Percentiles rank a stretch among this genome's conserved stretches.
Evolutionary conservation across 106 monocot genomes (phyloP).

Genomic region (Triglochin maritima): DNA sequence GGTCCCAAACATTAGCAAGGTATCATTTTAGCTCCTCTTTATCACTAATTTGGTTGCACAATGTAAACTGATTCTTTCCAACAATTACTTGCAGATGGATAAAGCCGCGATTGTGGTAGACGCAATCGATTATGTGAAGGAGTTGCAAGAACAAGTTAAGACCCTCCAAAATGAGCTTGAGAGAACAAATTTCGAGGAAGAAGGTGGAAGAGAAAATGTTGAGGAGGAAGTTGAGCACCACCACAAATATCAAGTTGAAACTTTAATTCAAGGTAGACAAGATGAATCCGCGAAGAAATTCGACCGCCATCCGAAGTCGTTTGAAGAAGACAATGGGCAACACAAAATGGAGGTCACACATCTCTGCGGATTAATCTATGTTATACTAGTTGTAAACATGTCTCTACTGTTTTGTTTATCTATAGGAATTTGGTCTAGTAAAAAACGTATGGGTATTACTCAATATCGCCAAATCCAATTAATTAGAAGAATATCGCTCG

Average conservation of each 20-base stretch:
- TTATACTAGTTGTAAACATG: too few species aligned
- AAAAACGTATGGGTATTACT: too few species aligned
- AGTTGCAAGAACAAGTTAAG: conserved; percentile 19
- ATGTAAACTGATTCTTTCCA: not conserved
- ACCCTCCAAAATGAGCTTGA: conserved; percentile 71
- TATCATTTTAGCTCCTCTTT: not conserved
- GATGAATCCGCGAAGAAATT: not conserved
- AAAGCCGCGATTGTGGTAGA: conserved; percentile 22
- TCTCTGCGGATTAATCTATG: not conserved
- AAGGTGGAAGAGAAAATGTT: conserved; percentile 3
- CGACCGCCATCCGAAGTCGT: conserved; percentile 8
- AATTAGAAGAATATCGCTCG: not conserved
- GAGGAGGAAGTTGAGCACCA: too few species aligned
- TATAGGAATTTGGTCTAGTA: too few species aligned
- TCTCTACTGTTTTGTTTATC: too few species aligned
- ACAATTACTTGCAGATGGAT: conserved; percentile 18
- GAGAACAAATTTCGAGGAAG: conserved; percentile 26
- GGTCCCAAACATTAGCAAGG: conserved; percentile 95
- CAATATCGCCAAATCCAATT: not conserved
- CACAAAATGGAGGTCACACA: conserved; percentile 66
- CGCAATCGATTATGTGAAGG: conserved; percentile 24
- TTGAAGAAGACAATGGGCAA: conserved; percentile 32
- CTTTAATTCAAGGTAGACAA: not conserved
- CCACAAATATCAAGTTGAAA: not conserved
- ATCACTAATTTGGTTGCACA: not conserved